Conservation (phyloP, 2,329 filamentous ascomycete species). For the Trichophyton mentagrophytes region DNA sequence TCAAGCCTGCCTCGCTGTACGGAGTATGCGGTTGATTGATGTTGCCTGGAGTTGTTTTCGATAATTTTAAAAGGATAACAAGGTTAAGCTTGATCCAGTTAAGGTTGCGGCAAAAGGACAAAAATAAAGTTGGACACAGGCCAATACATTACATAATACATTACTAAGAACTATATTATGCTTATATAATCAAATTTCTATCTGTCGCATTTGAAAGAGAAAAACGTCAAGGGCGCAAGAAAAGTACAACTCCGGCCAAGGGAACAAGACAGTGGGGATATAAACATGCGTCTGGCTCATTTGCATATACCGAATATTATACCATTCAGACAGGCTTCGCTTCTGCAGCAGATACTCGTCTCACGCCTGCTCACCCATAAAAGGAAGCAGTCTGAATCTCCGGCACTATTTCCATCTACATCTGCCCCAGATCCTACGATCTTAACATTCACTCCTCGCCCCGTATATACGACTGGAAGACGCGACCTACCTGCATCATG, state of each 20-base stretch:
- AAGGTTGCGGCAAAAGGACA: too few species aligned
- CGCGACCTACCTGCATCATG: conserved; percentile 45
- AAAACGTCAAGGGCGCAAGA: background rate
- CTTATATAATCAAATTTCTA: too few species aligned
- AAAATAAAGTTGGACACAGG: too few species aligned
- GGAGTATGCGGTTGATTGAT: too few species aligned
- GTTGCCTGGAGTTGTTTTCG: too few species aligned
- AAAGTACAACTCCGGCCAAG: background rate
- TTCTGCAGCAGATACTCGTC: conserved; percentile 46
- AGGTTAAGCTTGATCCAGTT: too few species aligned
- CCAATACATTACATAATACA: too few species aligned
- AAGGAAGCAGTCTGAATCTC: conserved; percentile 23
- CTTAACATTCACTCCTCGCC: conserved; percentile 67
- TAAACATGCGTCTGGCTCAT: conserved; percentile 45
- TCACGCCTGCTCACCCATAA: conserved; percentile 49
- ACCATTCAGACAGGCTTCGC: conserved; percentile 43
- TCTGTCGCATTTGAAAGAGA: too few species aligned
- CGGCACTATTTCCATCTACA: conserved; percentile 11
- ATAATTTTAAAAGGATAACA: too few species aligned
- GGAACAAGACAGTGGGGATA: background rate
- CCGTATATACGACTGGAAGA: conserved; percentile 81
- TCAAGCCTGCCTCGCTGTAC: too few species aligned
- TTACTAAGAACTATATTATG: too few species aligned
- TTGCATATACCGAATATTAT: conserved; percentile 44
- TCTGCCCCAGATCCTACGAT: conserved; percentile 53